These are phyloP conservation scores for Lactifluus echinatus DNA, from an alignment of 768 basidiomycete species.

Conservation along the genomic window DNA sequence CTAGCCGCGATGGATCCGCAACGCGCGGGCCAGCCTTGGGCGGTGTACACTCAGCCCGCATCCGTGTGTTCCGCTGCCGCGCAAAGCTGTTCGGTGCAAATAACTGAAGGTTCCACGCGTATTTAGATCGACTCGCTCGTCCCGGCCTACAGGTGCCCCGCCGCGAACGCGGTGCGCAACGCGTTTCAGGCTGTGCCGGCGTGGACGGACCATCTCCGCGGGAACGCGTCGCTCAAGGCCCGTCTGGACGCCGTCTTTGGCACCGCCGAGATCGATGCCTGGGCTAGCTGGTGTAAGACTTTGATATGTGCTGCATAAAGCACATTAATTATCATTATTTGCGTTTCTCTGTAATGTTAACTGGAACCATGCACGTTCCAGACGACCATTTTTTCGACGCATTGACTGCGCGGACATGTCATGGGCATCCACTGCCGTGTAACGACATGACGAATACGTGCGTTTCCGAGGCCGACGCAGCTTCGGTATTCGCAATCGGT, in stretches of 20 bases:
- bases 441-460: slow-evolving; percentile 33
- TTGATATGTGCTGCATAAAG: too few relatives aligned
- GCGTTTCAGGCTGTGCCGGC: slow-evolving; percentile 37
- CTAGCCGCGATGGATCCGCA: slow-evolving; percentile 38
- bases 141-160: slow-evolving; percentile 37
- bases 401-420: slow-evolving; percentile 41
- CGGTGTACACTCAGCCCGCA: slow-evolving; percentile 35
- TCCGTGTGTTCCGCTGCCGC: slow-evolving; percentile 26
- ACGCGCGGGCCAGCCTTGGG: slow-evolving; percentile 28
- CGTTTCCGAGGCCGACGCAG: slow-evolving; percentile 33
- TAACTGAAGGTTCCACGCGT: too few relatives aligned
- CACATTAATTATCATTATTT: too few relatives aligned
- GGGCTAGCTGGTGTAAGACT: slow-evolving; percentile 40
- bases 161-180: slow-evolving; percentile 32
- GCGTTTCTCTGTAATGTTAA: too few relatives aligned
- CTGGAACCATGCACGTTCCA: slow-evolving; percentile 16
- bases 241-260: slow-evolving; percentile 34
- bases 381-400: slow-evolving; percentile 47
- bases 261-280: slow-evolving; percentile 32
- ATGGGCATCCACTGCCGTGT: slow-evolving; percentile 38
- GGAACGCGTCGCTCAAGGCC: slow-evolving; percentile 31
- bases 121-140: slow-evolving; percentile 40
- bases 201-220: slow-evolving; percentile 38
- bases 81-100: too few relatives aligned
- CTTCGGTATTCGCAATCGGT: slow-evolving; percentile 30